Conservation (phyloP, 305 asterid genomes). For the Fraxinus latifolia region DNA sequence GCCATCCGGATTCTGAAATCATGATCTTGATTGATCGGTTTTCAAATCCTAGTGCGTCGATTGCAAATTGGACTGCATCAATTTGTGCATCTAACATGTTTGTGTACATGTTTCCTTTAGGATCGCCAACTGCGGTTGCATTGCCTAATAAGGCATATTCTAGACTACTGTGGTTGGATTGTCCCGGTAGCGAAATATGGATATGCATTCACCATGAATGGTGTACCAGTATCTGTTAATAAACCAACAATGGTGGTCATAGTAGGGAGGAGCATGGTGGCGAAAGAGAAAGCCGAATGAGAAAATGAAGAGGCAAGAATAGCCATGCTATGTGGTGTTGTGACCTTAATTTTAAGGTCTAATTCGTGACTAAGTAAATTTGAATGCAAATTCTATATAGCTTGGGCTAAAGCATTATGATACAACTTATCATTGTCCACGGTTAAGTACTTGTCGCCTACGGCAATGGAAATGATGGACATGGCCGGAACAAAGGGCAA, state of each 20-base stretch:
- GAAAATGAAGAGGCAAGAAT: slow-evolving; percentile 61
- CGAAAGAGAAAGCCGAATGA: slow-evolving; percentile 51
- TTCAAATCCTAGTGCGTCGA: slow-evolving; percentile 39
- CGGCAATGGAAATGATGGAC: slow-evolving; percentile 45
- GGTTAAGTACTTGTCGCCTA: slow-evolving; percentile 56
- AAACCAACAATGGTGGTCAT: slow-evolving; percentile 49
- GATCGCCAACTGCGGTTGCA: slow-evolving; percentile 38
- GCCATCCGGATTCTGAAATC: slow-evolving; percentile 61
- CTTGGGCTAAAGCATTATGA: slow-evolving; percentile 40
- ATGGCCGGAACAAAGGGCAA: slow-evolving; percentile 56
- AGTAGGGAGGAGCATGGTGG: slow-evolving; percentile 50
- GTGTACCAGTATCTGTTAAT: slow-evolving; percentile 42
- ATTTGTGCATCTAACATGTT: slow-evolving; percentile 61
- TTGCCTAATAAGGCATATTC: slow-evolving; percentile 53
- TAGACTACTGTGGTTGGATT: slow-evolving; percentile 36
- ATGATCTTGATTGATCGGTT: slow-evolving; percentile 37
- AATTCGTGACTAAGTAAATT: slow-evolving; percentile 35
- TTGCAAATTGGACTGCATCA: slow-evolving; percentile 51
- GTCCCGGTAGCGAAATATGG: slow-evolving; percentile 60
- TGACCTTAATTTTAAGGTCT: slow-evolving; percentile 53
- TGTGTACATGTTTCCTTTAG: slow-evolving; percentile 45
- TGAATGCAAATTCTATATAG: slow-evolving; percentile 47
- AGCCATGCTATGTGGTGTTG: slow-evolving; percentile 63
- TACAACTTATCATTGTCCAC: slow-evolving; percentile 35
- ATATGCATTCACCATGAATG: slow-evolving; percentile 57